Evolutionary conservation across 306 rosid species (phyloP).

Genomic region (Arachis hypogaea): DNA sequence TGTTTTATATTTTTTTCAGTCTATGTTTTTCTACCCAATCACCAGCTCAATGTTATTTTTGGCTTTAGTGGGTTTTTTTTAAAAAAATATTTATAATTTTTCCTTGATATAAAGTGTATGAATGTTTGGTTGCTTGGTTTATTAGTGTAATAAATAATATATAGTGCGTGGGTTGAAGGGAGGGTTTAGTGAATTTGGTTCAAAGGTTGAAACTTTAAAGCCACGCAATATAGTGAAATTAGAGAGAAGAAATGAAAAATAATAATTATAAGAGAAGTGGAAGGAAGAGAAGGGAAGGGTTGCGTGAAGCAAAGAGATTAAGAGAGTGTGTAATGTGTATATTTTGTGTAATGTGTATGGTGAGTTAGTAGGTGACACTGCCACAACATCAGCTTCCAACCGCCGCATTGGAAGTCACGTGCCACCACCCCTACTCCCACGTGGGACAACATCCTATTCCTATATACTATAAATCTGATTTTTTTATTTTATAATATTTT

Average conservation of each 20-base stretch:
- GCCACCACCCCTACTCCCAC: slow-evolving; percentile 44
- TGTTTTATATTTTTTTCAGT: too few relatives aligned
- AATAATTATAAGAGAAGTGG: background rate
- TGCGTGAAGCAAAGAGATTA: slow-evolving; percentile 90
- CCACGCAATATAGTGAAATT: slow-evolving; percentile 49
- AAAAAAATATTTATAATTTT: background rate
- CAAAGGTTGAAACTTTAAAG: slow-evolving; percentile 62
- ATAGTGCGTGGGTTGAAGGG: background rate
- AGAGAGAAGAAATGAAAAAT: slow-evolving; percentile 8
- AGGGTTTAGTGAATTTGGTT: slow-evolving; percentile 37
- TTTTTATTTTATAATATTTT: too few relatives aligned
- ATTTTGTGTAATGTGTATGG: background rate
- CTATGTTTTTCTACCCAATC: too few relatives aligned
- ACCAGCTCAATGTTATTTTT: background rate
- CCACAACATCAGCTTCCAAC: slow-evolving; percentile 57
- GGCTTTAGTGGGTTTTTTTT: background rate
- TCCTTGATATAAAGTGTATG: too few relatives aligned
- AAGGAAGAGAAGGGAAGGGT: slow-evolving; percentile 48
- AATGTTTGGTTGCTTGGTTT: background rate
- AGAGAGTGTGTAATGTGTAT: background rate
- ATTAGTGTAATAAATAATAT: background rate
- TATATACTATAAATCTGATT: background rate
- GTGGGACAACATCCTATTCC: slow-evolving; percentile 56
- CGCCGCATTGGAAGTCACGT: slow-evolving; percentile 59
- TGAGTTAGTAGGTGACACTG: slow-evolving; percentile 49